Conservation (phyloP, 177 flowering plant species). For the Vitis hybrid region DNA sequence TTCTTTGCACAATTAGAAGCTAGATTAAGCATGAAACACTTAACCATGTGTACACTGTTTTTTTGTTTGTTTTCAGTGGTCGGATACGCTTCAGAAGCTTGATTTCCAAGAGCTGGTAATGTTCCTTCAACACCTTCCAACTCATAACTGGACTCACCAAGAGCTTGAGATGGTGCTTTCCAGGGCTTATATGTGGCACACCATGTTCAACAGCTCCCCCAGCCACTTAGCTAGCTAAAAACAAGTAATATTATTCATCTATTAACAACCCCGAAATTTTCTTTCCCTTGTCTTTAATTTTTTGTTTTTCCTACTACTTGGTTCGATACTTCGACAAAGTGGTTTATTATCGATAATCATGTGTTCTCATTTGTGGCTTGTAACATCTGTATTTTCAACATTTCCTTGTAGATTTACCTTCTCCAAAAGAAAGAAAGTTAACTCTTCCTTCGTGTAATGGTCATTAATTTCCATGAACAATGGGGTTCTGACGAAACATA, state of each 20-base stretch:
- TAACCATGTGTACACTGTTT: not conserved
- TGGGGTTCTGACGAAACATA: not conserved
- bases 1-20: not conserved
- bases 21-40: not conserved
- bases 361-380: slow-evolving; percentile 1
- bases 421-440: not conserved
- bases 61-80: slow-evolving; percentile 65
- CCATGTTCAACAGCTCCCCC: slow-evolving; percentile 90
- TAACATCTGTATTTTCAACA: slow-evolving; percentile 6
- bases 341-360: not conserved
- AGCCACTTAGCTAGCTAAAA: slow-evolving; percentile 73
- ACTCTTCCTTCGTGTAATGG: not conserved
- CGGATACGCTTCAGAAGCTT: slow-evolving; percentile 82
- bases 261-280: not conserved
- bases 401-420: slow-evolving; percentile 9
- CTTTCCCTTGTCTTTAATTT: not conserved
- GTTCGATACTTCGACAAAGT: not conserved
- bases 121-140: slow-evolving; percentile 97
- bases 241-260: not conserved
- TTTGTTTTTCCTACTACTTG: not conserved
- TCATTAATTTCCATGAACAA: not conserved
- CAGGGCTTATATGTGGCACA: slow-evolving; percentile 95
- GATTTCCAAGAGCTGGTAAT: slow-evolving; percentile 98
- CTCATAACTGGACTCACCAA: slow-evolving; percentile 74
- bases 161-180: slow-evolving; percentile 98